phyloP scores from a whole-genome alignment of 2,329 filamentous ascomycete genomes.

The Aspergillus fumigatiaffinis region DNA sequence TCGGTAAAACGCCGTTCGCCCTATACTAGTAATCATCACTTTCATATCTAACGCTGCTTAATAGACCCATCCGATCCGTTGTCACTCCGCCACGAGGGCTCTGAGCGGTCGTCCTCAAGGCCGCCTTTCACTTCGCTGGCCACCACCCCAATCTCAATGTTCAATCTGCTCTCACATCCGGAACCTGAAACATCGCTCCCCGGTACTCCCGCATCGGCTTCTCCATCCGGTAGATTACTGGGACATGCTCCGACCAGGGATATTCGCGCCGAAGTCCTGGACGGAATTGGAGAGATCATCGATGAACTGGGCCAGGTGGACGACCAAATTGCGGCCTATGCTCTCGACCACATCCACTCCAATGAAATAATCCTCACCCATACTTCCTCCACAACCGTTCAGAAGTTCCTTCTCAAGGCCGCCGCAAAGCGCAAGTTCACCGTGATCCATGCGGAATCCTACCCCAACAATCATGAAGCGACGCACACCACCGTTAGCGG shows the following conservation, averaged over 20 bases:
- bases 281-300: slow-evolving; percentile 91
- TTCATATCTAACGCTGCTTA: slow-evolving; percentile 9
- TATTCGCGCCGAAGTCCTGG: slow-evolving; percentile 83
- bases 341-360: slow-evolving; percentile 87
- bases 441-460: slow-evolving; percentile 74
- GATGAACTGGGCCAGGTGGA: slow-evolving; percentile 92
- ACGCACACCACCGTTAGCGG: slow-evolving; percentile 63
- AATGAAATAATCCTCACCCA: slow-evolving; percentile 91
- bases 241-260: slow-evolving; percentile 50
- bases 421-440: slow-evolving; percentile 89
- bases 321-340: slow-evolving; percentile 84
- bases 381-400: slow-evolving; percentile 78
- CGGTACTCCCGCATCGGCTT: slow-evolving; percentile 32
- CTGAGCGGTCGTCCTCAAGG: slow-evolving; percentile 41
- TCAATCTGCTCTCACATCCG: slow-evolving; percentile 76
- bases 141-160: slow-evolving; percentile 67
- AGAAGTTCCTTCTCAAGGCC: slow-evolving; percentile 83
- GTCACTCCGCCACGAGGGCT: slow-evolving; percentile 26
- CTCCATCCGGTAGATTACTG: slow-evolving; percentile 30
- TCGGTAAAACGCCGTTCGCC: slow-evolving; percentile 13
- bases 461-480: slow-evolving; percentile 63
- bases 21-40: background rate
- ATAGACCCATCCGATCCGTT: slow-evolving; percentile 27
- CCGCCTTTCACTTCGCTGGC: slow-evolving; percentile 60
- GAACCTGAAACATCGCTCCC: slow-evolving; percentile 44